phyloP scores from a whole-genome alignment of 306 rosid species.

The Quercus glauca region DNA sequence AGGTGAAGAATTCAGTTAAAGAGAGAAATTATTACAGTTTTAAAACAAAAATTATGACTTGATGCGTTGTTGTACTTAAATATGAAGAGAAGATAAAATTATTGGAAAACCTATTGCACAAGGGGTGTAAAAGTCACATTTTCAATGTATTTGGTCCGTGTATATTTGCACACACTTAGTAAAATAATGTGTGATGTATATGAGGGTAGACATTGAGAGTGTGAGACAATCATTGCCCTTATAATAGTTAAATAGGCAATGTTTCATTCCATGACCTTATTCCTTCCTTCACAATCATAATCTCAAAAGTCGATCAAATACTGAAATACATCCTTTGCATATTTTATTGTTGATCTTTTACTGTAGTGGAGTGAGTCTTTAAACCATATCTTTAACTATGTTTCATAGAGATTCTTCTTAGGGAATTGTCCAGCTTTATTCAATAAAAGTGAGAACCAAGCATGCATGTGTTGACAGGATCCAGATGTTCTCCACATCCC shows the following conservation, averaged over 20 bases:
- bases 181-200: too few species aligned
- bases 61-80: too few species aligned
- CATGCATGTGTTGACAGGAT: conserved; percentile 14
- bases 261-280: not conserved
- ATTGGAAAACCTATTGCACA: too few species aligned
- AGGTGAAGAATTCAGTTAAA: too few species aligned
- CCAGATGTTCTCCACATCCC: not conserved
- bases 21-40: too few species aligned
- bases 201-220: fast-evolving
- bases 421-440: not conserved
- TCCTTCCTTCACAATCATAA: not conserved
- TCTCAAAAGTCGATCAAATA: not conserved
- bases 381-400: not conserved
- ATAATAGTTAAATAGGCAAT: too few species aligned
- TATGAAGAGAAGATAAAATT: too few species aligned
- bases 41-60: too few species aligned
- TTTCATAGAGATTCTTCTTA: not conserved
- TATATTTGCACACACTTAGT: too few species aligned
- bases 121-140: too few species aligned
- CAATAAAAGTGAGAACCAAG: conserved; percentile 15
- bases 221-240: too few species aligned
- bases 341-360: not conserved
- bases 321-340: not conserved
- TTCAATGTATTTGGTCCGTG: too few species aligned
- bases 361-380: conserved; percentile 1